Percentiles rank a stretch among this genome's conserved stretches.
These are phyloP conservation scores for Fragaria vesca DNA, from an alignment of 306 rosid genomes.

Conservation along the genomic window DNA sequence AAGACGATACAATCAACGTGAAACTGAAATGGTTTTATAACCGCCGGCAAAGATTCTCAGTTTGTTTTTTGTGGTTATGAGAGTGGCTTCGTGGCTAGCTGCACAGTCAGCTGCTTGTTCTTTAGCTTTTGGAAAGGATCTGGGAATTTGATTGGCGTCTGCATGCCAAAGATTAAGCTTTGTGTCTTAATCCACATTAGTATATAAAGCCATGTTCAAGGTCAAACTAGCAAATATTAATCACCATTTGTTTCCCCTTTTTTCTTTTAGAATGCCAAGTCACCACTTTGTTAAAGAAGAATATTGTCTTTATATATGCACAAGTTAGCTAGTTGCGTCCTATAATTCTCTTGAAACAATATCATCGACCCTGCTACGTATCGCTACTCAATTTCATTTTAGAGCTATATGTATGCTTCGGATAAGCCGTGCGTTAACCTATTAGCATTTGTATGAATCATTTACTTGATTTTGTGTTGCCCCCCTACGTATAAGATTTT, in stretches of 20 bases:
- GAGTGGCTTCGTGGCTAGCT: neutral
- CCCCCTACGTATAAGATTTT: too few relatives aligned
- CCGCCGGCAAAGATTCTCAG: neutral
- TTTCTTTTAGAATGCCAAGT: neutral
- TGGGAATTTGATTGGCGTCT: neutral
- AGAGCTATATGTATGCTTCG: too few relatives aligned
- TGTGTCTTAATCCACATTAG: neutral
- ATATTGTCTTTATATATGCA: too few relatives aligned
- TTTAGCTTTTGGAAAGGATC: neutral
- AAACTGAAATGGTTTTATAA: neutral
- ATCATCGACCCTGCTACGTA: too few relatives aligned
- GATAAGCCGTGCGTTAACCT: too few relatives aligned
- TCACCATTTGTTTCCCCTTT: neutral
- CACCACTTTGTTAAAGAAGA: neutral
- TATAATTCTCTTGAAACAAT: too few relatives aligned
- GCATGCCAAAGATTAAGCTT: neutral
- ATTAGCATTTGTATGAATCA: too few relatives aligned
- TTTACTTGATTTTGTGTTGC: too few relatives aligned
- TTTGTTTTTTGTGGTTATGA: neutral
- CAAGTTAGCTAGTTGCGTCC: too few relatives aligned
- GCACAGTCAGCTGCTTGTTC: neutral
- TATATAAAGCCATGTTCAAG: neutral
- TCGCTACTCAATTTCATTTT: too few relatives aligned
- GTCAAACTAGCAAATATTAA: neutral
- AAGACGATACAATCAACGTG: neutral